Evolutionary conservation across 768 basidiomycete genomes (phyloP), one percentile per base, ranked within the genome.

Genomic region (Symmetrospora coprosmae): DNA sequence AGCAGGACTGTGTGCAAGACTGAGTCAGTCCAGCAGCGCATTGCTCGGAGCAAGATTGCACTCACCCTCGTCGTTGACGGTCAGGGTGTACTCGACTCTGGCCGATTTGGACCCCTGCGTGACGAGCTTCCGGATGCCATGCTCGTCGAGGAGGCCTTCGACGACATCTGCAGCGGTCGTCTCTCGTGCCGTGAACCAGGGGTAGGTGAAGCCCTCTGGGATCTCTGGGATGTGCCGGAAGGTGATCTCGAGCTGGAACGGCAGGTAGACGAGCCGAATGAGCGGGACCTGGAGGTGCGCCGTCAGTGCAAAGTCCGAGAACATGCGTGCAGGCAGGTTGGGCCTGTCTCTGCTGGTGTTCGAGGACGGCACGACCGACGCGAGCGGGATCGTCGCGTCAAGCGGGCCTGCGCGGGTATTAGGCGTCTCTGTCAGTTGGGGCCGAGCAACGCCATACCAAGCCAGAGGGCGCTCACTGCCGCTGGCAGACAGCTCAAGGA

Each of bases 221-320:
- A 88, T 79, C 70, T 86, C 83, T 2, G 85, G 85, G 16, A 88
- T 79, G 43, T 84, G 84, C 0, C 75, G 68, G 37, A 85, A 67
- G 1, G 74, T 71, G 21, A 83, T 40, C 0, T 76, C 75, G n/a
- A 85, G 76, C 16, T 75, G 71, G 3, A 81, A 78, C 65, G 87
- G 79, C 2, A 82, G 75, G 4, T 84, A 84, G 2, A 88, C 81
- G 40, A 90, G 75, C 1, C 86, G 82, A 38, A 88, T 71, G 2
- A 76, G 72, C 9, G 86, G 82, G 2, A 75, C 74, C 67, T 84
- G 83, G 35, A 84, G 74, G 70, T 84, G 82, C 0, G 79, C 78
- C 1, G 83, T 83, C 65, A 84, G 73, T 7, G 80, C 78, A 67
- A 85, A 86, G 2, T 81, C 76, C 14, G 84, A 83, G 72, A 85